Conservation (phyloP, 106 monocot species). For the Acanthochlamys bracteata region DNA sequence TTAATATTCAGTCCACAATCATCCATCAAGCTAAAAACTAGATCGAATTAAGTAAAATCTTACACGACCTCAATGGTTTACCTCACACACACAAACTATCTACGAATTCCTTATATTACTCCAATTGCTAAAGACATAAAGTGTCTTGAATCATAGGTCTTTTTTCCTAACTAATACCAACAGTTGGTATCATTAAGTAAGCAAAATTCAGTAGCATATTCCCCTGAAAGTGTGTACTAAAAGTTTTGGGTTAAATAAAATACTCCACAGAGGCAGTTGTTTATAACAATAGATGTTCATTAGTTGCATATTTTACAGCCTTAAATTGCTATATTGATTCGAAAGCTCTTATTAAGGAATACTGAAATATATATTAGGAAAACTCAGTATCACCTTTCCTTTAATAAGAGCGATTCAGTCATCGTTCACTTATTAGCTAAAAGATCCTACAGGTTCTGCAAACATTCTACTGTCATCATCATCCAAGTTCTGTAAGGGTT, state of each 20-base stretch:
- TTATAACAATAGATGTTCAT: background rate
- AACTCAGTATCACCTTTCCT: conserved; percentile 21
- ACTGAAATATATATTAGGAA: background rate
- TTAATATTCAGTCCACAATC: no score
- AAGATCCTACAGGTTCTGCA: background rate
- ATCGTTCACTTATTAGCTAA: background rate
- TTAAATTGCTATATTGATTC: background rate
- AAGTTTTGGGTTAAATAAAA: background rate
- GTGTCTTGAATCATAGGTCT: no score
- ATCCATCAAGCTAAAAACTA: no score
- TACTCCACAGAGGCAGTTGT: background rate
- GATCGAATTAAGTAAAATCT: no score
- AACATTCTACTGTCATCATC: conserved; percentile 1
- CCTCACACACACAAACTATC: no score
- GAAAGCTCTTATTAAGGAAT: background rate
- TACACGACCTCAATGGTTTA: no score
- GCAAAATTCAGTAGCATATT: background rate
- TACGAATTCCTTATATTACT: no score
- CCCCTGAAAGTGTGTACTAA: background rate
- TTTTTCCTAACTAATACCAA: no score
- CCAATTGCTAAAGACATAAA: no score
- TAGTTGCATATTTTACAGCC: no score
- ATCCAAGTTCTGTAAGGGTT: background rate
- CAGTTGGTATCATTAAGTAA: background rate
- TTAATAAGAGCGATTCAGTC: conserved; percentile 5